These are phyloP conservation scores for Teunomyces lycoperdinae DNA, from an alignment of 805 yeast genomes.

Conservation along the genomic window DNA sequence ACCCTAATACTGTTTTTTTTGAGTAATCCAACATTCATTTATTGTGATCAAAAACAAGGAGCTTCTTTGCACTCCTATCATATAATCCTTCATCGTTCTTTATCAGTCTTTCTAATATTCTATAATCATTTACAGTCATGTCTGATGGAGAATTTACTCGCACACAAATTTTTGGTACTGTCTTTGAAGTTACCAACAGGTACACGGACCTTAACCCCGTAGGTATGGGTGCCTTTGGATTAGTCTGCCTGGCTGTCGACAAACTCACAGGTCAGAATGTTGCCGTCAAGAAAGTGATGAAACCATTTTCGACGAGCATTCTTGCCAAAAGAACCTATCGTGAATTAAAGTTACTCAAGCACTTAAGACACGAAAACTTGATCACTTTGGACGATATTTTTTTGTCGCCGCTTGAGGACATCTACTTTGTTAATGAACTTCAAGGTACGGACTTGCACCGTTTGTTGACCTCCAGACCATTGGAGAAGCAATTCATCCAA, in stretches of 20 bases:
- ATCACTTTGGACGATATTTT: conserved; percentile 92
- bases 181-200: conserved; percentile 86
- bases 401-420: conserved; percentile 91
- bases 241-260: conserved; percentile 95
- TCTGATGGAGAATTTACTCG: conserved; percentile 53
- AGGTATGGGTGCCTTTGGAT: conserved; percentile 99
- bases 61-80: background rate
- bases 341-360: conserved; percentile 89
- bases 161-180: conserved; percentile 93
- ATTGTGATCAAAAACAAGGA: background rate
- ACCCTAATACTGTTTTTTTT: no score
- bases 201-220: conserved; percentile 94
- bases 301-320: conserved; percentile 92
- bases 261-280: conserved; percentile 87
- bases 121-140: conserved; percentile 17
- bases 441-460: conserved; percentile 97
- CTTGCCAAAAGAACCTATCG: conserved; percentile 95
- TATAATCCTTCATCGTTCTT: background rate
- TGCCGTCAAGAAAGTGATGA: conserved; percentile 97
- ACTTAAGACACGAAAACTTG: conserved; percentile 89
- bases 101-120: background rate
- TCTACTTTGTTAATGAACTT: conserved; percentile 91
- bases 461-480: conserved; percentile 84
- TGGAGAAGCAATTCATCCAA: conserved; percentile 94
- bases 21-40: background rate